Evolutionary conservation across 805 yeast genomes (phyloP).

Genomic region (Candida maris): DNA sequence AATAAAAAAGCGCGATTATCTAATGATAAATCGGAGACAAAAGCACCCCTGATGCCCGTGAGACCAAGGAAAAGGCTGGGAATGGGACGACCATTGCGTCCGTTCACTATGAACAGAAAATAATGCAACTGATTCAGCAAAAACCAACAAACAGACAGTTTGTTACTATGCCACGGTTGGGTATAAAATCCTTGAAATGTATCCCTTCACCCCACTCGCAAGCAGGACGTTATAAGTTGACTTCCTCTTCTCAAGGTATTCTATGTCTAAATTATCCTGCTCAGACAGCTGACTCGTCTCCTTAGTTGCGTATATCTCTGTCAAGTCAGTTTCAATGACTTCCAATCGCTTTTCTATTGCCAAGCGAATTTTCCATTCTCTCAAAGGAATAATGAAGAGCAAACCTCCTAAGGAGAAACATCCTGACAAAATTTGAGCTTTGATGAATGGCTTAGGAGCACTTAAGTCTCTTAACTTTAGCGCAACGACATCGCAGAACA

Average conservation of each 20-base stretch:
- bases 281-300: neutral
- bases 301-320: neutral
- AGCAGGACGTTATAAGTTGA: conserved; percentile 17
- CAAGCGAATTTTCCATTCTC: conserved; percentile 49
- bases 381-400: conserved; percentile 38
- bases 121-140: conserved; percentile 1
- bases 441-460: conserved; percentile 42
- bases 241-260: conserved; percentile 10
- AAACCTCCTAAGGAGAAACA: conserved; percentile 43
- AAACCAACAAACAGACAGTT: too few species aligned
- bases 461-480: conserved; percentile 22
- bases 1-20: too few species aligned
- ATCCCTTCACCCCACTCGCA: conserved; percentile 14
- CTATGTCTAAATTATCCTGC: conserved; percentile 3
- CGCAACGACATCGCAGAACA: conserved; percentile 30
- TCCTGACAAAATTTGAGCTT: conserved; percentile 62
- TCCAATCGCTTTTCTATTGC: conserved; percentile 25
- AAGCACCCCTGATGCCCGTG: neutral
- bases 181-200: conserved; percentile 20
- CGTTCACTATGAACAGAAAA: conserved; percentile 12
- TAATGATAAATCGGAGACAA: too few species aligned
- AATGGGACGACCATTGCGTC: conserved; percentile 25
- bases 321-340: conserved; percentile 9
- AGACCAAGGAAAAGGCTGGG: conserved; percentile 22
- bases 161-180: conserved; percentile 19